phyloP scores from a whole-genome alignment of 371 early-diverging fungal species.

The Rhizopus stolonifer region DNA sequence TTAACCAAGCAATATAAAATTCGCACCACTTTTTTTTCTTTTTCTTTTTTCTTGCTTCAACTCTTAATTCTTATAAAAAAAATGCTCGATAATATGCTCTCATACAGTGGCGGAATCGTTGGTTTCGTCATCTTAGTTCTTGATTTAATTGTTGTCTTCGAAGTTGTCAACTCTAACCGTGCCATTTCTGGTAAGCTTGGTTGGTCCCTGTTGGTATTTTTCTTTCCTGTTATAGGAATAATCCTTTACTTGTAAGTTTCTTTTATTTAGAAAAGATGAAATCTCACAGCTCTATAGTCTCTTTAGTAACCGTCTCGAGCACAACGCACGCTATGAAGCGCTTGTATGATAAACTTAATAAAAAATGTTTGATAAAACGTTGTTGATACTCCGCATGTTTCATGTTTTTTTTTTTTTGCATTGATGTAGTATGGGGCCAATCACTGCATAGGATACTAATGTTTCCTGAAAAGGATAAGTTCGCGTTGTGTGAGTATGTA shows the following conservation, averaged over 20 bases:
- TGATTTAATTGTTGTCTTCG: slow-evolving; percentile 61
- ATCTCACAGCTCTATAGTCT: slow-evolving; percentile 41
- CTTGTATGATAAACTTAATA: slow-evolving; percentile 47
- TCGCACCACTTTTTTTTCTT: background rate
- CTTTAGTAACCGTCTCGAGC: slow-evolving; percentile 54
- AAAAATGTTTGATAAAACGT: too few species aligned
- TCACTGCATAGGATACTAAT: background rate
- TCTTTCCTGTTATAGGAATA: slow-evolving; percentile 62
- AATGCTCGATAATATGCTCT: slow-evolving; percentile 42
- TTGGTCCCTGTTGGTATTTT: slow-evolving; percentile 61
- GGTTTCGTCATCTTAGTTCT: slow-evolving; percentile 57
- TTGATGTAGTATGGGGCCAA: background rate
- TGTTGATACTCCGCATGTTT: too few species aligned
- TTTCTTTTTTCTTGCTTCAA: slow-evolving; percentile 6
- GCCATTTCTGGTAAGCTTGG: slow-evolving; percentile 49
- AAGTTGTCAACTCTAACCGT: slow-evolving; percentile 61
- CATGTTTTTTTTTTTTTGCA: background rate
- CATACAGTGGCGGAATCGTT: slow-evolving; percentile 45
- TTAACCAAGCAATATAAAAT: background rate
- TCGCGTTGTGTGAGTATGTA: too few species aligned
- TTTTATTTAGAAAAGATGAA: background rate
- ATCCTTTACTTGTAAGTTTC: slow-evolving; percentile 63
- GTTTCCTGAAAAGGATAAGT: too few species aligned
- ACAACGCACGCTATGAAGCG: slow-evolving; percentile 50
- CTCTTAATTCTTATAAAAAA: slow-evolving; percentile 4